Base-by-base conservation (phyloP, 768 basidiomycete genomes). In the Fibroporia radiculosa region DNA sequence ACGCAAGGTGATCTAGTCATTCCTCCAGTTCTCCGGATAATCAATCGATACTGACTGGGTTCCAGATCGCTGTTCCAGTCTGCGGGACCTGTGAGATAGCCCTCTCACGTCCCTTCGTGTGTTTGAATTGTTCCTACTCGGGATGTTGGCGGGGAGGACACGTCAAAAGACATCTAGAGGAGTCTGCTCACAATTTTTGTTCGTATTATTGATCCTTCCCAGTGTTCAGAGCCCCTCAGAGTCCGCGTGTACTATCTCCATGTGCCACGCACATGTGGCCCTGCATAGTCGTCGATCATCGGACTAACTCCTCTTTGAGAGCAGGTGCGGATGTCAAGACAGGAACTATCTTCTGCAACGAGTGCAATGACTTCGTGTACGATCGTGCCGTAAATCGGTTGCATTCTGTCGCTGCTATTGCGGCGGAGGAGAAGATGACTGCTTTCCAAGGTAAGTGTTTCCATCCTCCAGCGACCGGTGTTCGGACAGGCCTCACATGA, bases 281-380 rank as follows among this genome's bases (percentile, higher is more conserved):
- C 26, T 18, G 4, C 27, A 12, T 12, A 22, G 31, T 3, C 19
- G 16, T 12, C 25, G 28, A n/a, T 18, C 4, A 11, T 14, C 16
- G 19, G 25, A 16, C 6, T 16, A 23, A 39, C 26, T 23, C 11
- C 26, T 16, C n/a, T 40, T 13, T 18, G 16, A 10, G 7, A 42
- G n/a, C 53, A 93, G 91, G 83, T 55, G 76, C 78, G 22, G 90
- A 93, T 59, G 68, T 77, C 3, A 77, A 75, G 51, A 75, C 80
- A 0, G 91, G 92, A n/a, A 68, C 70, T 8, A 65, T 93, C 2
- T 93, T 76, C 56, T 93, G 92, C 58, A 60, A 66, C 2, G 66
- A 71, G 26, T 93, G 91, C 64, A 71, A 81, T 28, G 84, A 92
- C 57, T 82, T 89, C 48, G 72, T 89, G 19, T 83, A 82, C 52